These are phyloP conservation scores for Sporothrix variecibatus DNA, from an alignment of 2,329 filamentous ascomycete genomes.

Conservation along the genomic window DNA sequence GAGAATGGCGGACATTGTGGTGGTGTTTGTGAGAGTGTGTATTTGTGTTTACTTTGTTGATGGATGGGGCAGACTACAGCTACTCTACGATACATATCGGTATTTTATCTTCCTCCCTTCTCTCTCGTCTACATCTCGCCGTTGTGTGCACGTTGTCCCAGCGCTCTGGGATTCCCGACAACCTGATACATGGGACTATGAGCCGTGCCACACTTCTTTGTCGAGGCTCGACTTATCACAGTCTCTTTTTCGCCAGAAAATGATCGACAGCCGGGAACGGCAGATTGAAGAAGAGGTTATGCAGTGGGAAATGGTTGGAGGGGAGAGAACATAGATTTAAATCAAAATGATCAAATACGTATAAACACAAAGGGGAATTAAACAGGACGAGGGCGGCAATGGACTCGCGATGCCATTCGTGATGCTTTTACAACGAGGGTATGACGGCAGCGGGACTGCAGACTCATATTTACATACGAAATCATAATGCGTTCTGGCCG, in stretches of 20 bases:
- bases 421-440: no score
- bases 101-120: background rate
- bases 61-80: no score
- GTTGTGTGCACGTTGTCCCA: background rate
- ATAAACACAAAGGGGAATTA: no score
- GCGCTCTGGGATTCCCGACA: background rate
- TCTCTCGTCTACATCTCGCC: background rate
- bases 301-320: no score
- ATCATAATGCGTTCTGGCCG: no score
- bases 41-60: background rate
- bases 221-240: background rate
- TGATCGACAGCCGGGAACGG: background rate
- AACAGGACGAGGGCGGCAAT: no score
- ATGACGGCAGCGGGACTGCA: no score
- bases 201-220: background rate
- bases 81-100: no score
- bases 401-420: no score
- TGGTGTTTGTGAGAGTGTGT: background rate
- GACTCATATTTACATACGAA: no score
- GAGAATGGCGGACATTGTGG: background rate
- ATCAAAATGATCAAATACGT: no score
- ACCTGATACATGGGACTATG: slow-evolving; percentile 6
- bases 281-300: background rate
- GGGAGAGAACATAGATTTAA: no score
- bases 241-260: background rate